Conservation (phyloP, 208 protist species). For the Ichthyophonus hoferi region DNA sequence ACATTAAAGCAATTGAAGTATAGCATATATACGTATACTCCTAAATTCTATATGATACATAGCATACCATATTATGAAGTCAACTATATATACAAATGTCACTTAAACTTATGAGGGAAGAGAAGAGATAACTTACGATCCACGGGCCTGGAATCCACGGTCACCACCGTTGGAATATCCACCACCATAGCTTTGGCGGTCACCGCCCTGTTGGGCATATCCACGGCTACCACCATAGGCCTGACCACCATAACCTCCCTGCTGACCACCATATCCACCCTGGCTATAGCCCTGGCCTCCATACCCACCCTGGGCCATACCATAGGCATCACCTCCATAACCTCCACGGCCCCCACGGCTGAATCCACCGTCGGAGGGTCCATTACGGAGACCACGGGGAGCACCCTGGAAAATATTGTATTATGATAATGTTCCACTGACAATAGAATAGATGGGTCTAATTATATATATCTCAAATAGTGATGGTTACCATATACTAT, state of each 20-base stretch:
- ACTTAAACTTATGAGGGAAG: no score
- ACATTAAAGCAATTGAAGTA: no score
- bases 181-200: constrained; percentile 2
- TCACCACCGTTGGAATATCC: background rate
- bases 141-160: background rate
- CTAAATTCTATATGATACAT: background rate
- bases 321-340: background rate
- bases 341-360: background rate
- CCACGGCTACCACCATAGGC: background rate
- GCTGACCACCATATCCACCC: background rate
- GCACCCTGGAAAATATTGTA: background rate
- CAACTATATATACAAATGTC: background rate
- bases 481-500: background rate
- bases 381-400: background rate
- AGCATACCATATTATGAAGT: background rate
- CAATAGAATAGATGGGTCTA: background rate
- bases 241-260: constrained; percentile 25
- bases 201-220: background rate
- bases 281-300: background rate
- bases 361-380: background rate
- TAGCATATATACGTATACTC: no score
- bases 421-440: background rate
- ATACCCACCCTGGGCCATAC: background rate
- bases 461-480: background rate
- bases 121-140: no score